Base-by-base conservation (phyloP, 2,329 filamentous ascomycete species). In the Verticillium zaregamsianum region DNA sequence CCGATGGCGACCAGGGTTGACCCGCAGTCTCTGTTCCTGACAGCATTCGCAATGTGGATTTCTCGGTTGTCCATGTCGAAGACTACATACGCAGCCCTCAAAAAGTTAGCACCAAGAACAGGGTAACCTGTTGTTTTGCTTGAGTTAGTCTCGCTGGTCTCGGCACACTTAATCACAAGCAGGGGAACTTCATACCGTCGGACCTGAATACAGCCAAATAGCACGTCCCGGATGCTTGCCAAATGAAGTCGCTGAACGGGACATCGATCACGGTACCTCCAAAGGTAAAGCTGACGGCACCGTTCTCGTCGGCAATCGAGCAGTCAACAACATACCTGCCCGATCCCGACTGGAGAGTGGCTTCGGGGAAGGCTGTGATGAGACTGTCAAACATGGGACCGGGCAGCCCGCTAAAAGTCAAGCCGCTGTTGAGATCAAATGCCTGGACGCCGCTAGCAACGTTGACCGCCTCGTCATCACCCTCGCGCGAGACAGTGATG, bases 51-150 rank as follows among this genome's bases (percentile, higher is more conserved):
- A 8, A 79, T 55, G 63, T 76, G 72, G 52, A 79, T 67, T 31
- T 74, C 70, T 28, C 69, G 68, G 68, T 79, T 78, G 57, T 77
- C 75, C 72, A 70, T 72, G 64, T 79, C 77, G 60, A 73, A 79
- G 35, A 64, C 61, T 11, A 60, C 63, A 37, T 64, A 62, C 12
- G 63, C 63, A 11, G 58, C 60, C 23, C 63, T 58, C 9, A 64
- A 52, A 57, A 64, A 64, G 5, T 25, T 59, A 23, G 61, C 61
- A 14, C 63, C 59, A 17, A 61, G 55, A 61, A 58, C 35, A 65
- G 73, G 74, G 61, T 74, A 71, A n/a, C 68, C 69, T 69, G 45
- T 40, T 23, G 5, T 8, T 15, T 1, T 11, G 11, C 11, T 58
- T 28, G 40, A 15, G 37, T 63, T 64, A 58, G 57, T 28, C 17